Conservation (phyloP, 2,329 filamentous ascomycete genomes). For the Pseudogymnoascus sp. region DNA sequence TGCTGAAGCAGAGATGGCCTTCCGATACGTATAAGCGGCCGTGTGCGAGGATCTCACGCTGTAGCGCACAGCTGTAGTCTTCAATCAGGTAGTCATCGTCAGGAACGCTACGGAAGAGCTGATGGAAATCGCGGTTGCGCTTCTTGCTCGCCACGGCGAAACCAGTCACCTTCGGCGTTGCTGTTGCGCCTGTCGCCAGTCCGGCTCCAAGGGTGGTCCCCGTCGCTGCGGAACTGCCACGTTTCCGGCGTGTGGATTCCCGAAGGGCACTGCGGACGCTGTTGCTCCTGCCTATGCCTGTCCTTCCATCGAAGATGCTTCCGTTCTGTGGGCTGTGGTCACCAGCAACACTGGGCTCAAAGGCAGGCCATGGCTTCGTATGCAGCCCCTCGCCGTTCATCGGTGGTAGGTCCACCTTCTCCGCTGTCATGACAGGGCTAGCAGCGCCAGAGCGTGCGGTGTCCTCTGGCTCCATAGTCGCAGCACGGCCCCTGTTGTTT, state of each 20-base stretch:
- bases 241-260: conserved; percentile 53
- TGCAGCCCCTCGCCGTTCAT: conserved; percentile 21
- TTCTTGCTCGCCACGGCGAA: conserved; percentile 96
- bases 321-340: conserved; percentile 58
- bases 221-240: conserved; percentile 68
- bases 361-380: conserved; percentile 37
- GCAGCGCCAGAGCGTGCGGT: conserved; percentile 6
- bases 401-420: conserved; percentile 16
- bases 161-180: conserved; percentile 76
- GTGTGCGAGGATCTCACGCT: conserved; percentile 90
- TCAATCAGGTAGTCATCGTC: conserved; percentile 98
- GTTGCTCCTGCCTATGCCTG: conserved; percentile 41
- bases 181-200: conserved; percentile 62
- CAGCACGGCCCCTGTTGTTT: conserved; percentile 18
- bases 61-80: conserved; percentile 93
- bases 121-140: conserved; percentile 91
- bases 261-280: conserved; percentile 57
- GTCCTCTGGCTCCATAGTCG: conserved; percentile 21
- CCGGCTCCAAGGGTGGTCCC: conserved; percentile 51
- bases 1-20: conserved; percentile 95
- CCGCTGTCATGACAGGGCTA: conserved; percentile 14
- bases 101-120: conserved; percentile 88
- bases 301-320: conserved; percentile 56
- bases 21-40: conserved; percentile 94
- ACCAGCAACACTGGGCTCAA: conserved; percentile 40